Conservation (phyloP, 495 filamentous ascomycete genomes). For the Tuber calosporum region DNA sequence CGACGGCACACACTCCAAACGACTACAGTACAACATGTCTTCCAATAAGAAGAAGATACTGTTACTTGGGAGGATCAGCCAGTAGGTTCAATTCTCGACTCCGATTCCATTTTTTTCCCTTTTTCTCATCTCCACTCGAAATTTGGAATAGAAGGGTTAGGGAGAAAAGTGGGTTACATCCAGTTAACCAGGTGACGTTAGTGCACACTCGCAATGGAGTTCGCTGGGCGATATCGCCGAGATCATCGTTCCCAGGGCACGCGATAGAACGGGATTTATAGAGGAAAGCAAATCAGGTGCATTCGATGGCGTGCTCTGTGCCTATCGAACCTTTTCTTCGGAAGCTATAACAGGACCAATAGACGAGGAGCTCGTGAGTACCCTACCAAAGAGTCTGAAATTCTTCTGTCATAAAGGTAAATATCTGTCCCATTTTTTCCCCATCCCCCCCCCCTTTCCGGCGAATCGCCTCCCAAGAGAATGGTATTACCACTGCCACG, state of each 20-base stretch:
- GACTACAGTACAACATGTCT: background rate
- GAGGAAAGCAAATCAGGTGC: slow-evolving; percentile 62
- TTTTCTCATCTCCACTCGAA: background rate
- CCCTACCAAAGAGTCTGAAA: slow-evolving; percentile 51
- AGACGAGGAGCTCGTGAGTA: slow-evolving; percentile 59
- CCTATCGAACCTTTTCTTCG: slow-evolving; percentile 72
- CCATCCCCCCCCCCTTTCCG: background rate
- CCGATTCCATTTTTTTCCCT: slow-evolving; percentile 27
- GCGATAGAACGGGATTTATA: slow-evolving; percentile 61
- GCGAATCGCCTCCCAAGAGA: background rate
- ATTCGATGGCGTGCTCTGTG: slow-evolving; percentile 59
- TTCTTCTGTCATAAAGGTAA: slow-evolving; percentile 51
- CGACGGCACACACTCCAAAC: background rate
- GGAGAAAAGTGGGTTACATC: slow-evolving; percentile 10
- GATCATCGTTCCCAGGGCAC: slow-evolving; percentile 48
- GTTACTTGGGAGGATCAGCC: slow-evolving; percentile 53
- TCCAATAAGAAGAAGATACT: slow-evolving; percentile 49
- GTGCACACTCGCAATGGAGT: slow-evolving; percentile 47
- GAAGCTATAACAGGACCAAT: slow-evolving; percentile 60
- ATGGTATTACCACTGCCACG: background rate
- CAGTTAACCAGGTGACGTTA: slow-evolving; percentile 36
- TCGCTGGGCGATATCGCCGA: slow-evolving; percentile 49
- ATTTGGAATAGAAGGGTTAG: too few relatives aligned
- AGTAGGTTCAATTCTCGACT: slow-evolving; percentile 42
- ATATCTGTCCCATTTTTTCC: slow-evolving; percentile 1